phyloP scores from a whole-genome alignment of 176 grass and related monocot species.

The Urochloa ruziziensis region DNA sequence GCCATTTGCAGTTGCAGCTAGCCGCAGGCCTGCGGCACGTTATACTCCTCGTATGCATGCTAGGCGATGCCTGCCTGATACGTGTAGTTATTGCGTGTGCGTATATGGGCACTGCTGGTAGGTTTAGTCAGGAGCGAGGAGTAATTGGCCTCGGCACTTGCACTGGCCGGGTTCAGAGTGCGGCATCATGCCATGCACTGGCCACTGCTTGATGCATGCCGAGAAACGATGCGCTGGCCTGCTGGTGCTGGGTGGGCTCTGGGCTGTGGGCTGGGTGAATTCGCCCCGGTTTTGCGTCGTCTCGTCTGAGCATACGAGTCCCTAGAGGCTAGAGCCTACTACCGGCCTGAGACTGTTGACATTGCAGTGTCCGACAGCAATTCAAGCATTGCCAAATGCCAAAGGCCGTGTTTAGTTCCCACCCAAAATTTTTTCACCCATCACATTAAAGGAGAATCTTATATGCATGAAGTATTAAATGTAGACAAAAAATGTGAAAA shows the following conservation, averaged over 20 bases:
- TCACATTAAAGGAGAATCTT: too few species aligned
- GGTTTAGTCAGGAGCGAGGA: conserved; percentile 5
- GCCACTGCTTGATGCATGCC: background rate
- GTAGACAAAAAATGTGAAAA: too few species aligned
- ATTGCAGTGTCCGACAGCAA: too few species aligned
- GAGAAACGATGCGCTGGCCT: background rate
- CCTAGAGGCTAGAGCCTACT: too few species aligned
- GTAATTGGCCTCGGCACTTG: conserved; percentile 25
- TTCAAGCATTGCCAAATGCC: too few species aligned
- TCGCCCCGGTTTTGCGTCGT: background rate
- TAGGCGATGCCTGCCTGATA: background rate
- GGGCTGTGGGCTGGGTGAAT: background rate
- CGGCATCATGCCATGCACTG: background rate
- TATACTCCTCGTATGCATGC: background rate
- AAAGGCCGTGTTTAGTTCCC: too few species aligned
- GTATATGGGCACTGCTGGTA: background rate
- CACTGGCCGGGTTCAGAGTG: background rate
- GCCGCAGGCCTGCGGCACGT: background rate
- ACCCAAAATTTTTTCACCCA: too few species aligned
- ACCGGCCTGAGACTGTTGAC: too few species aligned
- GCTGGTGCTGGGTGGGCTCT: too few species aligned
- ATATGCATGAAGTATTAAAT: too few species aligned
- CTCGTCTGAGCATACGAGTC: background rate
- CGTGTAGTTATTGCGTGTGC: conserved; percentile 20
- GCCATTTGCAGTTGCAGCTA: background rate